These are phyloP conservation scores for rapeseed (Brassica napus) DNA, from an alignment of 345 rosid species.

Conservation along the genomic window DNA sequence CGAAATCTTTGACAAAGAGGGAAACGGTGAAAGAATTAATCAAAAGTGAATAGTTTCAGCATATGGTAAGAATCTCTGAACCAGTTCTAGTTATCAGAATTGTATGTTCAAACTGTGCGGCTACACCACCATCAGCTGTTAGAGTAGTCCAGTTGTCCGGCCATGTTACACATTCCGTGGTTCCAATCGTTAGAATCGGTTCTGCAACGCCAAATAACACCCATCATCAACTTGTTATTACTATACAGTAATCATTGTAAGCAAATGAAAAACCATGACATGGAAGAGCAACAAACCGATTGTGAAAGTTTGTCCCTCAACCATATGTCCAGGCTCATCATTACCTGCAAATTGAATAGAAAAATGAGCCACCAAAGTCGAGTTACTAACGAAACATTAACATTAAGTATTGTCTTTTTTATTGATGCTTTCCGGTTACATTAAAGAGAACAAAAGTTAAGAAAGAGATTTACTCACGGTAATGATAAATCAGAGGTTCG, in stretches of 20 bases:
- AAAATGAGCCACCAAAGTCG: conserved; percentile 4
- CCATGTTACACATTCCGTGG: conserved; percentile 74
- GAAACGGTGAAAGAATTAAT: not conserved
- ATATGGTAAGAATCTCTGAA: conserved; percentile 76
- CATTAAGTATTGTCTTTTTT: not conserved
- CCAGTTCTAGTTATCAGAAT: conserved; percentile 82
- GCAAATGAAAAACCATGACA: not conserved
- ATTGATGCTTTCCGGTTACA: not conserved
- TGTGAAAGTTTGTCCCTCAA: conserved; percentile 90
- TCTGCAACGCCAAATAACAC: conserved; percentile 38
- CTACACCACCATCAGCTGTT: conserved; percentile 73
- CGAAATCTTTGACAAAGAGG: no score
- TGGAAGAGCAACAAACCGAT: conserved; percentile 50
- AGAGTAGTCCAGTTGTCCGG: conserved; percentile 92
- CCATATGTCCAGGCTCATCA: conserved; percentile 71
- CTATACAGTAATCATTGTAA: not conserved
- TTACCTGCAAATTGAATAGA: conserved; percentile 54
- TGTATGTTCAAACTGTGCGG: conserved; percentile 90
- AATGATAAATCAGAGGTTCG: conserved; percentile 75
- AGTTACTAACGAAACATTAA: no score
- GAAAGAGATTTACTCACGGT: conserved; percentile 63
- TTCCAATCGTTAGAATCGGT: conserved; percentile 79
- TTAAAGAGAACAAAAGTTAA: not conserved
- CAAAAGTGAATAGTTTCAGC: conserved; percentile 25
- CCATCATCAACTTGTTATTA: not conserved